phyloP scores from a whole-genome alignment of 2,329 filamentous ascomycete genomes.

The Colletotrichum abscissum region DNA sequence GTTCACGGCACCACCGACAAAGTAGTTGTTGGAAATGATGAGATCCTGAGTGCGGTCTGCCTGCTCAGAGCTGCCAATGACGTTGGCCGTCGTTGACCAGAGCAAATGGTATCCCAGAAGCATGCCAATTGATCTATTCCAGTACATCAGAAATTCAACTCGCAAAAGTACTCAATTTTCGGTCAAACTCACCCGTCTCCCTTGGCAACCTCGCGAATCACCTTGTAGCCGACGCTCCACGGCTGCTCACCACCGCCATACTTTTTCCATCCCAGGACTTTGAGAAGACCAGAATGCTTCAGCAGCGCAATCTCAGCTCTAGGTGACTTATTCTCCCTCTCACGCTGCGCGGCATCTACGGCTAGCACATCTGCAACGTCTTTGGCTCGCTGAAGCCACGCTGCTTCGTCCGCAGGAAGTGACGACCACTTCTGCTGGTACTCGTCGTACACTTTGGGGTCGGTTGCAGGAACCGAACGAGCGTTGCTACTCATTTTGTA shows the following conservation, averaged over 20 bases:
- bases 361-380: constrained; percentile 51
- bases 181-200: constrained; percentile 62
- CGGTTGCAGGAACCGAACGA: constrained; percentile 39
- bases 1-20: constrained; percentile 74
- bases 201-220: constrained; percentile 72
- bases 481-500: constrained; percentile 34
- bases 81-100: constrained; percentile 70
- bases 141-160: background rate
- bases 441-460: constrained; percentile 51
- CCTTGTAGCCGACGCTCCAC: constrained; percentile 65
- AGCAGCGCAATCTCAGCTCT: constrained; percentile 52
- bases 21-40: constrained; percentile 73
- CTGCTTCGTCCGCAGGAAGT: constrained; percentile 44
- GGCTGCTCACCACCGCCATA: constrained; percentile 57
- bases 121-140: constrained; percentile 68
- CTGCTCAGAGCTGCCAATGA: constrained; percentile 71
- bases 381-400: constrained; percentile 52
- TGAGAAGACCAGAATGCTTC: constrained; percentile 53
- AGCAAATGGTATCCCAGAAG: constrained; percentile 73
- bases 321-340: constrained; percentile 53
- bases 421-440: constrained; percentile 49
- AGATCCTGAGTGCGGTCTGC: constrained; percentile 65
- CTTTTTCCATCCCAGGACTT: constrained; percentile 50
- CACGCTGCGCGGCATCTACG: constrained; percentile 47
- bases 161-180: background rate